Base-by-base conservation (phyloP, 2,329 filamentous ascomycete species). In the Ophiostoma pallidulum region DNA sequence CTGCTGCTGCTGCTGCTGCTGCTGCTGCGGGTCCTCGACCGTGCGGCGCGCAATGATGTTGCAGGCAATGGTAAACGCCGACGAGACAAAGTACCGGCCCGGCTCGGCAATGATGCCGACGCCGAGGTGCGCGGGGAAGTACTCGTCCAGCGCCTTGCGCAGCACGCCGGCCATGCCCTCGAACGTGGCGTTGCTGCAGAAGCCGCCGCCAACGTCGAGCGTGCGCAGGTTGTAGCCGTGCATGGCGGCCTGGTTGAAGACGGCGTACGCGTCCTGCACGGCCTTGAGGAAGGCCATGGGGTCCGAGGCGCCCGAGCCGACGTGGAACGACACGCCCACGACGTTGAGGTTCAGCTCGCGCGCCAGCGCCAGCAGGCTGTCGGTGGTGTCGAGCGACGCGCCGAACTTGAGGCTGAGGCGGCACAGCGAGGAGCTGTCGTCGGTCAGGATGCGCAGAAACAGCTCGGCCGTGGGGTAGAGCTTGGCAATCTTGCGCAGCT, bases 391-490 rank as follows among this genome's bases (percentile, higher is more conserved):
- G 71, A 96, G 77, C 51, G 87, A 83, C 29, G 92, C 91, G 45
- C 92, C 92, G 59, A 97, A 98, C 72, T 98, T 98, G 73, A 95
- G 82, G 73, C 91, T 97, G 57, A 98, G 75, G 43, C 88, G 88
- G 73, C 92, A 97, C 58, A 97, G 69, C 65, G 88, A 94, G 53
- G 87, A 88, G 39, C 90, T 94, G 65, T 98, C 92, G 63, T 98
- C 92, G 51, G 92, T 98, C 63, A 89, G 75, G 69, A 98, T 98
- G 59, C 92, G 90, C 52, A 98, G 75, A 67, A 85, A 94, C 36
- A 98, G 80, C 71, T 96, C 87, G 24, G 92, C 92, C 41, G 80
- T 80, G 3, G 92, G 91, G 62, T 78, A 96, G 58, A 92, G 78
- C 66, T 88, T 85, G 67, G 94, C 92, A 66, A 94, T 91, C 77